Evolutionary conservation across 352 stramenopile genomes (phyloP), one percentile per base, ranked within the genome.

Genomic region (Pythium graminicola): DNA sequence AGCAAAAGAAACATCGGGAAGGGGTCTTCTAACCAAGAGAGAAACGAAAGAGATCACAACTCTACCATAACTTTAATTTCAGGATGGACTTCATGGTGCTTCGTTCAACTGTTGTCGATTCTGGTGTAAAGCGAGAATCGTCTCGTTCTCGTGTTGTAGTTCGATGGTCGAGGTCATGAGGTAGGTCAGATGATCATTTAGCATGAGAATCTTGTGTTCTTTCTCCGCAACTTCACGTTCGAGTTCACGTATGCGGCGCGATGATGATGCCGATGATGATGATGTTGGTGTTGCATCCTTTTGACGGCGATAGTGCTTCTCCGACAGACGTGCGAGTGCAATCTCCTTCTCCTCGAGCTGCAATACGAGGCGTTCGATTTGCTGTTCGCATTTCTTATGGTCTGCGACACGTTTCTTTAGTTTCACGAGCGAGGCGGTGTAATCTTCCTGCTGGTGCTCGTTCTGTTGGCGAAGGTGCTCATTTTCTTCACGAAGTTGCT

Each of bases 101-200:
- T 28, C 26, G 13, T 11, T 31, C 6, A 17, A 13, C 4, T 23
- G 29, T 27, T 24, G 45, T 17, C 54, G 45, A 32, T 22, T 38
- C 40, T 51, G 47, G 32, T 65, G 57, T 0, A 60, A 43, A 13
- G 49, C 43, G n/a, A 56, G 57, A 14, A 64, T 58, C n/a, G 57
- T 52, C 58, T 92, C 80, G 31, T 86, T 86, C 28, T 73, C 73
- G 42, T 85, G 72, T 46, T 94, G 81, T 16, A 94, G 67, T 42
- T 70, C 64, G 46, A 89, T 77, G 10, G 75, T 81, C 49, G 86
- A 73, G 29, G 73, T 80, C 77, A 94, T 89, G 13, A 89, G 66
- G 39, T 85, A 83, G 19, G 80, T 93, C 51, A 94, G 65, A 56
- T 94, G 84, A 32, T 93, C 81, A 60, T 94, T 94, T 17, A 93